phyloP scores from a whole-genome alignment of 305 asterid genomes.

The Fraxinus sp. region DNA sequence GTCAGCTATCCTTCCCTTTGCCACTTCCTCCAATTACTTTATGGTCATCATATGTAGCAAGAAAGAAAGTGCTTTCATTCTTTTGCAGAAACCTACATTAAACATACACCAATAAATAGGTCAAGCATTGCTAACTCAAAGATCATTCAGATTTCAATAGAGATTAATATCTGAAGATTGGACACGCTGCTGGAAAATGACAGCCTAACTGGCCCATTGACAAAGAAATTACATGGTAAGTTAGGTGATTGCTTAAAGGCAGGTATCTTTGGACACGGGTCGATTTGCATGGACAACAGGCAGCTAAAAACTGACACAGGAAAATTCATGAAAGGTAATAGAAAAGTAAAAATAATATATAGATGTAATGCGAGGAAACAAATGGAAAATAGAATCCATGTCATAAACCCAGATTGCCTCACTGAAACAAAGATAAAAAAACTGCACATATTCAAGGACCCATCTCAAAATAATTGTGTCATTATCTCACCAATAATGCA shows the following conservation, averaged over 20 bases:
- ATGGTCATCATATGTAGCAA: conserved; percentile 53
- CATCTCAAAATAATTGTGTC: neutral
- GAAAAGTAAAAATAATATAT: neutral
- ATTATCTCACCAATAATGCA: neutral
- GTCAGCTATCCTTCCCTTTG: conserved; percentile 52
- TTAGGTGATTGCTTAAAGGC: neutral
- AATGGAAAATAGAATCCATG: conserved; percentile 1
- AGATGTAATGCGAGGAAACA: neutral
- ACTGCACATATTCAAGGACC: neutral
- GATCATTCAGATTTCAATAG: neutral
- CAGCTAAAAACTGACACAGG: neutral
- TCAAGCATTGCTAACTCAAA: conserved; percentile 1
- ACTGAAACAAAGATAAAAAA: neutral
- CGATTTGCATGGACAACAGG: neutral
- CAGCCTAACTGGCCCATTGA: neutral
- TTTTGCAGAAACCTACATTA: conserved; percentile 66
- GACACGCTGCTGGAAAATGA: neutral
- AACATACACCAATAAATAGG: conserved; percentile 9
- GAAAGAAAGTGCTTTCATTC: conserved; percentile 60
- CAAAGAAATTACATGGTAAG: neutral
- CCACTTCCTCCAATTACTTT: conserved; percentile 47
- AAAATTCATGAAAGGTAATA: neutral
- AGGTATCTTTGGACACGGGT: neutral
- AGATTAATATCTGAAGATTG: neutral
- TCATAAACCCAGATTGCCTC: neutral